These are phyloP conservation scores for Blastomyces gilchristii DNA, from an alignment of 2,329 filamentous ascomycete species.

Conservation along the genomic window DNA sequence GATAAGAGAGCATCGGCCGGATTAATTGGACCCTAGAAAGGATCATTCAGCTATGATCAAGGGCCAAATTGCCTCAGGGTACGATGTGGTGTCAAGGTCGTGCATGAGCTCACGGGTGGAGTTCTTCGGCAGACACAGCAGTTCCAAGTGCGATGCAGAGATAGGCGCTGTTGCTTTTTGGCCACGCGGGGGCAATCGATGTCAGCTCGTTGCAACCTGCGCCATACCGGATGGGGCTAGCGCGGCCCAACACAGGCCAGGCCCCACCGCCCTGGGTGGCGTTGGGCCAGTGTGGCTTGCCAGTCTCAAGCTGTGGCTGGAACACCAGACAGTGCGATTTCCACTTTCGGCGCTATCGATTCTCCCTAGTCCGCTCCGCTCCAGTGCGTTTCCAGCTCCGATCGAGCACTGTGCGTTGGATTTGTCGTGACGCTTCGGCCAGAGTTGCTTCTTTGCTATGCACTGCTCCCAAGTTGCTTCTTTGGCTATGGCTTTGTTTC, in stretches of 20 bases:
- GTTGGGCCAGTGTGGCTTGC: constrained; percentile 11
- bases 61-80: constrained; percentile 1
- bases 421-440: neutral
- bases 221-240: constrained; percentile 6
- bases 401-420: neutral
- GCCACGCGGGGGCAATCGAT: constrained; percentile 12
- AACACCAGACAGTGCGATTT: constrained; percentile 1
- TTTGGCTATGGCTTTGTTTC: constrained; percentile 1
- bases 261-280: constrained; percentile 13
- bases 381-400: constrained; percentile 1
- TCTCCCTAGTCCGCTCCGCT: constrained; percentile 1
- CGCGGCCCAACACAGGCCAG: neutral
- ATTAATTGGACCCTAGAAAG: neutral
- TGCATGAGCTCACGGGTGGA: constrained; percentile 1
- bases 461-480: neutral
- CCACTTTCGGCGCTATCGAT: constrained; percentile 5
- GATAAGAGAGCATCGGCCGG: constrained; percentile 1
- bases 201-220: constrained; percentile 13
- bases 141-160: neutral
- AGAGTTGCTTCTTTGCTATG: neutral
- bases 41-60: constrained; percentile 6
- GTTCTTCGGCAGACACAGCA: neutral
- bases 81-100: neutral
- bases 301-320: constrained; percentile 7
- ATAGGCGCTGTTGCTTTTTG: constrained; percentile 9